Percentiles rank a stretch among this genome's conserved stretches.
phyloP scores from a whole-genome alignment of 345 rosid species.

The Camelina sativa region DNA sequence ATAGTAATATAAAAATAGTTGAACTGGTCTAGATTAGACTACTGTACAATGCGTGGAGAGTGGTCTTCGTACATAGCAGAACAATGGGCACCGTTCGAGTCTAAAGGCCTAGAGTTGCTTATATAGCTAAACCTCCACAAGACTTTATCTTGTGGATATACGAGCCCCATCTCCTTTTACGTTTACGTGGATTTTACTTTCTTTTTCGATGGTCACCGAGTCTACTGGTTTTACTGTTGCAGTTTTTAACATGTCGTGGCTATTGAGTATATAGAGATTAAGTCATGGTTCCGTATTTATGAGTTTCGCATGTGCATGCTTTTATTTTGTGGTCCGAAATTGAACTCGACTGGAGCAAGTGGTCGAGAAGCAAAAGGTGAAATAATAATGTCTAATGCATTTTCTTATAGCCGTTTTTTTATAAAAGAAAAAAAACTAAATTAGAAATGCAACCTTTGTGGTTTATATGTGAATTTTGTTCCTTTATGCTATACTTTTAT shows the following conservation, averaged over 20 bases:
- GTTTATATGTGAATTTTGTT: no score
- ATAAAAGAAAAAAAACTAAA: background rate
- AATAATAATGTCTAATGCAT: background rate
- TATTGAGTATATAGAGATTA: background rate
- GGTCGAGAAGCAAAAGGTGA: background rate
- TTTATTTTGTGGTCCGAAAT: conserved; percentile 27
- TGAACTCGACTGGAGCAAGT: conserved; percentile 2
- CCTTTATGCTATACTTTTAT: background rate
- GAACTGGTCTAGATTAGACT: conserved; percentile 23
- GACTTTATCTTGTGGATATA: conserved; percentile 15
- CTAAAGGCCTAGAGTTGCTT: conserved; percentile 29
- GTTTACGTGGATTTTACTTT: conserved; percentile 2
- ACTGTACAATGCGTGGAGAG: conserved; percentile 29
- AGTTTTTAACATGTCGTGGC: background rate
- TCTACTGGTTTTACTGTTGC: conserved; percentile 12
- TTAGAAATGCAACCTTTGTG: no score
- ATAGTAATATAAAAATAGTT: background rate
- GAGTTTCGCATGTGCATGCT: conserved; percentile 33
- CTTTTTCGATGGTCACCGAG: conserved; percentile 7
- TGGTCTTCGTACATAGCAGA: conserved; percentile 29
- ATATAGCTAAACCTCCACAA: conserved; percentile 17
- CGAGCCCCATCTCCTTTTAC: conserved; percentile 17
- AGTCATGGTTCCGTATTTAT: background rate
- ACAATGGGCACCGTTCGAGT: conserved; percentile 31
- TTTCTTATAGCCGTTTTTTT: background rate